These are phyloP conservation scores for Fraxinus albicans DNA, from an alignment of 305 asterid genomes.

Conservation along the genomic window DNA sequence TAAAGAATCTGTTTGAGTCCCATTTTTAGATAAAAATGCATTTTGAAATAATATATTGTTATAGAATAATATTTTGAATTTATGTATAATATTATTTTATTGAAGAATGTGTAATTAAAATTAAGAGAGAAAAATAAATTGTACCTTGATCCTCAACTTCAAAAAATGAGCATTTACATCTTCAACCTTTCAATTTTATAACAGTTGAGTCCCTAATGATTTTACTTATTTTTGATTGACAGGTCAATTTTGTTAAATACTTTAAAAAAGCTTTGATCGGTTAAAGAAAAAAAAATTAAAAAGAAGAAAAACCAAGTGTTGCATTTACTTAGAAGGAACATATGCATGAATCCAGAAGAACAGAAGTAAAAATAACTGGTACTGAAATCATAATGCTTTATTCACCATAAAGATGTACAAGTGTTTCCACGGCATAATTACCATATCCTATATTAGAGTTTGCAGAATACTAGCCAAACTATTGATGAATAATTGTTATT, in stretches of 20 bases:
- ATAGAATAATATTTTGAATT: no score
- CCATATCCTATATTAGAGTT: neutral
- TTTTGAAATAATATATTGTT: no score
- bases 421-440: neutral
- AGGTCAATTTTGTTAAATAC: neutral
- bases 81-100: no score
- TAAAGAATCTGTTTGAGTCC: no score
- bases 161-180: neutral
- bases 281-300: neutral
- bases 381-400: neutral
- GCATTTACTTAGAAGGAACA: neutral
- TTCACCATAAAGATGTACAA: conserved; percentile 5
- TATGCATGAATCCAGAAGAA: neutral
- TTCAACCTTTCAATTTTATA: neutral
- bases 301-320: neutral
- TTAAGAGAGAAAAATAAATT: no score
- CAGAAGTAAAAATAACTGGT: neutral
- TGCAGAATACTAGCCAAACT: neutral
- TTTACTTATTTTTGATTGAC: neutral
- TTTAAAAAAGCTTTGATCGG: neutral
- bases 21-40: no score
- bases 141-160: neutral
- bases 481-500: neutral
- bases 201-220: neutral
- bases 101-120: no score